phyloP scores from a whole-genome alignment of 768 basidiomycete species.

The Tulasnella calospora region DNA sequence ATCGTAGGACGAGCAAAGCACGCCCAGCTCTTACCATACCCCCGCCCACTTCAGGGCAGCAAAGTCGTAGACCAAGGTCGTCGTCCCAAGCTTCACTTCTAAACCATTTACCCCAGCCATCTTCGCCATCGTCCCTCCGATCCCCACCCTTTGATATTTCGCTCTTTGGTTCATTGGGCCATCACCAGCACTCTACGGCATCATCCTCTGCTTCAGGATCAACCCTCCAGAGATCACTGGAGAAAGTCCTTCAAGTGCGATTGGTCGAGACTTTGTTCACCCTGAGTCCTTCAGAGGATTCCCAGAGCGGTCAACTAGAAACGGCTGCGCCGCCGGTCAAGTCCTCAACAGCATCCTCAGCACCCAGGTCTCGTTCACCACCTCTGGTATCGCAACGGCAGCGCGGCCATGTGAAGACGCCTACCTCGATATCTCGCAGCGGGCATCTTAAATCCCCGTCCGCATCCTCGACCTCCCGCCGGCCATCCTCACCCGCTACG shows the following conservation, averaged over 20 bases:
- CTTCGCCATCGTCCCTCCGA: neutral
- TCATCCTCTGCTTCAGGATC: neutral
- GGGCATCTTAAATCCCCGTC: neutral
- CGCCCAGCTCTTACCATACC: neutral
- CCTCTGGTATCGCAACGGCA: neutral
- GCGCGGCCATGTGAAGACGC: neutral
- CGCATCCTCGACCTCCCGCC: neutral
- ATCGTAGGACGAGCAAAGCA: neutral
- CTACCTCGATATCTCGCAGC: neutral
- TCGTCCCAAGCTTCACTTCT: conserved; percentile 15
- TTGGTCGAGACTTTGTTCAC: conserved; percentile 27
- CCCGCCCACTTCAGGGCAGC: neutral
- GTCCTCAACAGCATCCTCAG: neutral
- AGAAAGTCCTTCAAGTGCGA: conserved; percentile 22
- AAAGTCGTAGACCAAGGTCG: conserved; percentile 19
- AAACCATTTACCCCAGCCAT: conserved; percentile 11
- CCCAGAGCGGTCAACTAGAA: neutral
- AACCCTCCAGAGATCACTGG: conserved; percentile 24
- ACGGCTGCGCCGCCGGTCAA: neutral
- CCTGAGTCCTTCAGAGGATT: conserved; percentile 1
- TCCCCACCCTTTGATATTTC: conserved; percentile 12
- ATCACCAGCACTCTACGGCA: neutral
- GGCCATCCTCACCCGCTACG: neutral
- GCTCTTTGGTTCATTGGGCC: conserved; percentile 1
- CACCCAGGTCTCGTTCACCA: neutral